These are phyloP conservation scores for Acanthamoeba sp. DNA, from an alignment of 208 protist species.

Conservation along the genomic window DNA sequence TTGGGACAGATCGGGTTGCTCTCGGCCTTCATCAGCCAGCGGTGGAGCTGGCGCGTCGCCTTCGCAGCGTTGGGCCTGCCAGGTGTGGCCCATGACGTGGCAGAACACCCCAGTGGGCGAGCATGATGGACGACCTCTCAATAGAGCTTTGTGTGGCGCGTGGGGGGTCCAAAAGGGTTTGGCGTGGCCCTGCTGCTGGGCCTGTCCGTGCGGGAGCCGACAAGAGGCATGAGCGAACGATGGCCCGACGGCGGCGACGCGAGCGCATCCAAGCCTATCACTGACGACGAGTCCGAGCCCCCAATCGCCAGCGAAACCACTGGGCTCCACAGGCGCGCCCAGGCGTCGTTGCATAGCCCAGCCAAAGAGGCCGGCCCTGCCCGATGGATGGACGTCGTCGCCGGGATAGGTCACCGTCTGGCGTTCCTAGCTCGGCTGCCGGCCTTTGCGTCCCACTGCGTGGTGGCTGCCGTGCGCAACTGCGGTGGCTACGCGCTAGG, in stretches of 20 bases:
- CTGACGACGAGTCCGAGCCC: neutral
- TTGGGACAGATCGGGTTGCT: neutral
- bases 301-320: too few relatives aligned
- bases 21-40: conserved; percentile 11
- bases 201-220: neutral
- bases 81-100: neutral
- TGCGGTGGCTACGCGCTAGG: neutral
- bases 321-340: too few relatives aligned
- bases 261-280: neutral
- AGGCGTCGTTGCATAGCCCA: too few relatives aligned
- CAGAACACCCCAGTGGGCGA: too few relatives aligned
- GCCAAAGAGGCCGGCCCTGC: neutral
- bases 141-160: too few relatives aligned
- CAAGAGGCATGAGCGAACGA: neutral
- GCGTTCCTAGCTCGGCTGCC: neutral
- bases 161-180: neutral
- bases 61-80: neutral
- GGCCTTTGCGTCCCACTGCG: neutral
- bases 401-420: neutral
- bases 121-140: too few relatives aligned
- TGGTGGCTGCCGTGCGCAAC: neutral
- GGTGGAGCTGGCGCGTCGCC: neutral
- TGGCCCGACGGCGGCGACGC: neutral
- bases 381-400: neutral
- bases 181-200: neutral